Base-by-base conservation (phyloP, 306 rosid genomes). In the Cucumis cinereus region DNA sequence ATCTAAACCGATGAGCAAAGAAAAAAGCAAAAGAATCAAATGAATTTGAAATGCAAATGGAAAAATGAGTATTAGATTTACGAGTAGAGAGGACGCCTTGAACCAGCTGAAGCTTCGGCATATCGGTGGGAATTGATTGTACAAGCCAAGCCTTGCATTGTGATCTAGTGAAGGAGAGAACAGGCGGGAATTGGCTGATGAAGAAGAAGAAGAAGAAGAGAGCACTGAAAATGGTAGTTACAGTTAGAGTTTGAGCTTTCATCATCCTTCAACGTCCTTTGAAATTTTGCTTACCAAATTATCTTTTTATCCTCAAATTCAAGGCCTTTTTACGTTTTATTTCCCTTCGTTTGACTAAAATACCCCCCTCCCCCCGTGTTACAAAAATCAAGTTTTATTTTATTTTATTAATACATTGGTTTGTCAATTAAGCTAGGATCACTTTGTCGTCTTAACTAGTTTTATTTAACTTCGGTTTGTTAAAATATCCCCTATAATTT, bases 131-230 rank as follows among this genome's bases (percentile, higher is more conserved):
- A 66, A 89, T 86, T 59, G 98, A 93, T 79, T 91, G 98, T 38
- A 91, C 98, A 38, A 93, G 84, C 97, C 98, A 93, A 47, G 96
- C 92, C 82, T 91, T 88, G 81, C 98, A 92, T 43, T 79, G 77
- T 6, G 72, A 63, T 38, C 73, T 70, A 57, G 81, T 28, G 26
- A 71, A 79, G 7, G 84, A 75, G 60, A 75, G 19, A 12, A 75
- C 80, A 23, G 88, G 83, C 49, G 38, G 77, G 75, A 35, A 82
- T 28, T 82, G 77, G 53, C 30, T 77, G 79, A 73, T 4, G 66
- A 79, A 49, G 26, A 83, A 62, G 57, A 52, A 74, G 33, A 83
- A 49, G 33, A 82, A 61, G 53, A 52, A 71, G 33, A 84, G 45
- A 73, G 77, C 77, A n/a, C 74, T 17, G 59, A 47, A 38, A 15